Base-by-base conservation (phyloP, 371 early-diverging fungal genomes). In the Apophysomyces ossiformis region DNA sequence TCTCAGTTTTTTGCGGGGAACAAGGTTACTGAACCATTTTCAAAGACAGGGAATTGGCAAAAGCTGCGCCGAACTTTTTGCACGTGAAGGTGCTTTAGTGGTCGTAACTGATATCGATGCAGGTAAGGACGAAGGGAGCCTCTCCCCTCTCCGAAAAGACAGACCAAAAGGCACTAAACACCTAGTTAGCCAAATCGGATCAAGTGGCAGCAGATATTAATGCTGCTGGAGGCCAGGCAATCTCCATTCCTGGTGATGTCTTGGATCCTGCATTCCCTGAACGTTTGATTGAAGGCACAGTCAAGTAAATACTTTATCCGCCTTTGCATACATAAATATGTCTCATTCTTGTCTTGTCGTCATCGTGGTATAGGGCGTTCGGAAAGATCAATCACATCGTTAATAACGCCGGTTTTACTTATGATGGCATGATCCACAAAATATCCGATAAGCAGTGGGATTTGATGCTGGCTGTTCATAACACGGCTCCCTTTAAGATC, bases 11-110 rank as follows among this genome's bases (percentile, higher is more conserved):
- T 26, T 26, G 39, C 58, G 32, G 68, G 37, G 37, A 54, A 39
- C 39, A 9, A 35, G 39, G 26, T 64, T 37, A 32, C 38, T 39
- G 54, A 5, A 47, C 44, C 37, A 36, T 21, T 38, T 18, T 57
- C 45, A 37, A 72, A 91, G 91, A 64, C 88, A 88, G 73, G 93
- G 93, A 70, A 93, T 93, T 72, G 93, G 93, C 66, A 86, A 86
- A 75, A 90, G 90, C 79, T 79, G 88, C 64, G 85, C 88, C 60
- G 78, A 90, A 60, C 75, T 89, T 61, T 93, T 90, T 74, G 93
- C 90, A 63, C 89, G 89, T 69, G 93, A 93, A 77, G 93, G 93
- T 69, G 90, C 90, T 59, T 69, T 80, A 44, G 90, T 91, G 39
- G 90, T 90, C 43, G 84, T 85, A 61, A 86, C 88, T 50, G 93